A percentile compares a stretch with the other conserved stretches of the same genome.
Evolutionary conservation across 169 alveolate genomes (phyloP).

Genomic region (Cryptosporidium viatorum): DNA sequence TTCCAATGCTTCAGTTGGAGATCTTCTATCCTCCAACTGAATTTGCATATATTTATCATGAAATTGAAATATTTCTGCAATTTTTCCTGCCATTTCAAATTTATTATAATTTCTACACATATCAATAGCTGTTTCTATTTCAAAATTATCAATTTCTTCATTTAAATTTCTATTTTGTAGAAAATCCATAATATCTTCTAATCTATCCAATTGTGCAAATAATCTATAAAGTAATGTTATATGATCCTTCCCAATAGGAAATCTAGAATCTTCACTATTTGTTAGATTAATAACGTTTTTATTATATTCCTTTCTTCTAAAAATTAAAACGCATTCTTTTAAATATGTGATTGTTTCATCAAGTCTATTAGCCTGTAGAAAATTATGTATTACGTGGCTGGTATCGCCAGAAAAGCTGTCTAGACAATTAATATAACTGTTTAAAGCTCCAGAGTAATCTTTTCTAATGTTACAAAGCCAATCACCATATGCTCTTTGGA

Average conservation of each 20-base stretch:
- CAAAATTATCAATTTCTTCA: constrained; percentile 49
- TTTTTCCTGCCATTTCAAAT: constrained; percentile 59
- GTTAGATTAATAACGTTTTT: not conserved
- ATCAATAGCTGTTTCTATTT: constrained; percentile 57
- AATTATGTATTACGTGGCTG: constrained; percentile 55
- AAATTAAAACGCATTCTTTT: constrained; percentile 20
- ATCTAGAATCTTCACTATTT: constrained; percentile 13
- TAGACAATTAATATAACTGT: constrained; percentile 41
- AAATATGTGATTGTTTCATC: constrained; percentile 44
- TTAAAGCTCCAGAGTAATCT: constrained; percentile 31
- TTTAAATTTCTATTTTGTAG: constrained; percentile 7
- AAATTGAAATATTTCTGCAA: constrained; percentile 41
- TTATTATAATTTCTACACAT: constrained; percentile 65
- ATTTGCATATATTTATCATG: constrained; percentile 60
- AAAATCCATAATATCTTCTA: constrained; percentile 41
- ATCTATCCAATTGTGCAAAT: constrained; percentile 63
- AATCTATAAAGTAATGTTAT: constrained; percentile 41
- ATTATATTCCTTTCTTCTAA: constrained; percentile 11
- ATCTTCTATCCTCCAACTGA: constrained; percentile 58
- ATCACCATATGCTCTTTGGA: constrained; percentile 68
- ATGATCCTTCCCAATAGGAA: constrained; percentile 61
- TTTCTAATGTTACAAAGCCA: constrained; percentile 67
- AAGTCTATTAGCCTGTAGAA: constrained; percentile 32
- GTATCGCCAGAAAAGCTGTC: constrained; percentile 48
- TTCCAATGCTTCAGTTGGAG: constrained; percentile 38